Conservation (phyloP, 306 rosid species). For the Albizia julibrissin region DNA sequence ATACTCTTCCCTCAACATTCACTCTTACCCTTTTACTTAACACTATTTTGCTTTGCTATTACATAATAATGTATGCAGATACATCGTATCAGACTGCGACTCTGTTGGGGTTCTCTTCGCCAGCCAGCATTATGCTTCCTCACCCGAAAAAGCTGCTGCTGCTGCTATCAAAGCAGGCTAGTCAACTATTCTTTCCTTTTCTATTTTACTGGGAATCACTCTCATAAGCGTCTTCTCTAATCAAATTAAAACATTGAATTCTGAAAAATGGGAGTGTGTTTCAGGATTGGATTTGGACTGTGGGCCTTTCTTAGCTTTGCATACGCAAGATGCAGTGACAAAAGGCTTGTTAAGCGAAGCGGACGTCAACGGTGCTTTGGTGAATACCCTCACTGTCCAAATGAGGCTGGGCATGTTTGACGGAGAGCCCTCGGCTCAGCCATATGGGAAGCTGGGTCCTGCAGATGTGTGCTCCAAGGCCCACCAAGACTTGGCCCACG, state of each 20-base stretch:
- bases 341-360: slow-evolving; percentile 63
- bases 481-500: slow-evolving; percentile 71
- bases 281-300: slow-evolving; percentile 90
- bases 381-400: slow-evolving; percentile 70
- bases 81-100: slow-evolving; percentile 93
- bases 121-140: slow-evolving; percentile 73
- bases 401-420: slow-evolving; percentile 96
- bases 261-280: neutral
- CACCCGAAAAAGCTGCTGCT: slow-evolving; percentile 94
- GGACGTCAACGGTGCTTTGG: slow-evolving; percentile 59
- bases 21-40: neutral
- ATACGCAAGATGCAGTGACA: slow-evolving; percentile 67
- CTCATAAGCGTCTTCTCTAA: neutral
- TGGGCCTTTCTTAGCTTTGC: slow-evolving; percentile 77
- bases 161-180: slow-evolving; percentile 90
- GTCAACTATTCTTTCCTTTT: neutral
- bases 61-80: slow-evolving; percentile 39
- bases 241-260: neutral
- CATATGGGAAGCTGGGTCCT: slow-evolving; percentile 73
- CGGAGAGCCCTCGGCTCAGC: slow-evolving; percentile 57
- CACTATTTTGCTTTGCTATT: neutral
- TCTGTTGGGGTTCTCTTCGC: slow-evolving; percentile 74
- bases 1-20: neutral
- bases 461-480: slow-evolving; percentile 72
- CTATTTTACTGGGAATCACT: neutral